phyloP scores from a whole-genome alignment of 1,284 basidiomycete species.

The Phellinidium pouzarii region DNA sequence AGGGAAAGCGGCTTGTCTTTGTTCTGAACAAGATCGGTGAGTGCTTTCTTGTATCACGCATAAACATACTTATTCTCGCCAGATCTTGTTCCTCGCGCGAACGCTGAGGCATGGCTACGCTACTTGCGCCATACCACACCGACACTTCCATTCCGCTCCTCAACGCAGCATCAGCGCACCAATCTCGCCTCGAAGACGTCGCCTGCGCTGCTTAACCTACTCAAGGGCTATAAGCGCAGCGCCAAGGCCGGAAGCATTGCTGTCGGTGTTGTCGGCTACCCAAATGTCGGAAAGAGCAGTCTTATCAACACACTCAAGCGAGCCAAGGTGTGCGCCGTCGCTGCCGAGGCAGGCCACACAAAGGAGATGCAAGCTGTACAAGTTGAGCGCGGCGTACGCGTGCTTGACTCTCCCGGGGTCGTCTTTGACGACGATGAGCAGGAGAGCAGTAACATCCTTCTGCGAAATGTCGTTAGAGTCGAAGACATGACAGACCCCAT shows the following conservation, averaged over 20 bases:
- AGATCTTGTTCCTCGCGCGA: constrained; percentile 88
- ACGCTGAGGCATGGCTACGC: constrained; percentile 87
- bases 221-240: constrained; percentile 86
- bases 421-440: constrained; percentile 76
- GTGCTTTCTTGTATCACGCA: constrained; percentile 27
- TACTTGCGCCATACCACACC: constrained; percentile 89
- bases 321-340: constrained; percentile 86
- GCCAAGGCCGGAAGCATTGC: constrained; percentile 62
- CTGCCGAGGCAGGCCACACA: constrained; percentile 92
- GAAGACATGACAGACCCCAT: constrained; percentile 91
- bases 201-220: constrained; percentile 75
- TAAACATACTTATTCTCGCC: constrained; percentile 12
- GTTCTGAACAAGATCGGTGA: constrained; percentile 91
- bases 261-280: constrained; percentile 93
- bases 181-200: constrained; percentile 76
- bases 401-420: constrained; percentile 95
- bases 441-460: constrained; percentile 60
- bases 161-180: constrained; percentile 72
- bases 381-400: constrained; percentile 86
- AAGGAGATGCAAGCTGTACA: constrained; percentile 92
- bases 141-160: constrained; percentile 90
- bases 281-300: constrained; percentile 96
- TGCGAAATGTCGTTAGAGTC: constrained; percentile 91
- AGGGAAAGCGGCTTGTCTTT: constrained; percentile 85
- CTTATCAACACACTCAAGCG: constrained; percentile 94